Conservation (phyloP, 352 stramenopile species). For the Globisporangium uncinulatum region DNA sequence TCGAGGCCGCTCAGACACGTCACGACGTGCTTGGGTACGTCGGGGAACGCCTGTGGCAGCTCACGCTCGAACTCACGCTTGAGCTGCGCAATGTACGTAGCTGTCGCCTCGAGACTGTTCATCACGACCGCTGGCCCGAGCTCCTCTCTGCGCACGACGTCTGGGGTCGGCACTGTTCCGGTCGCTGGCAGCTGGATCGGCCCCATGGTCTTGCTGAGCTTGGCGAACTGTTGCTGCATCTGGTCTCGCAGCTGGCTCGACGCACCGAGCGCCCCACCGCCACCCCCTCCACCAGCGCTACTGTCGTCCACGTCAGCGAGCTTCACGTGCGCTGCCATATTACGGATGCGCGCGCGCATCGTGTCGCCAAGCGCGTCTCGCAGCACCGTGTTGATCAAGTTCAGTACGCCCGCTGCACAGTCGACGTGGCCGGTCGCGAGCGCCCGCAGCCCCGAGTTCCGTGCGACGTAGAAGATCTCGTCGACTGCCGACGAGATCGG, state of each 20-base stretch:
- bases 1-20: conserved; percentile 70
- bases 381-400: conserved; percentile 83
- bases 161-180: conserved; percentile 10
- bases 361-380: conserved; percentile 70
- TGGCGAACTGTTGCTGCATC: conserved; percentile 82
- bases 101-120: conserved; percentile 73
- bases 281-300: background rate
- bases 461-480: conserved; percentile 85
- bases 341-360: conserved; percentile 72
- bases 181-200: conserved; percentile 28
- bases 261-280: conserved; percentile 29
- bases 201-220: conserved; percentile 79
- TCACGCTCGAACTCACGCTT: conserved; percentile 72
- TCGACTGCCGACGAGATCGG: conserved; percentile 82
- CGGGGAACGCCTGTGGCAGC: conserved; percentile 61
- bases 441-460: conserved; percentile 73
- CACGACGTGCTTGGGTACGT: conserved; percentile 66
- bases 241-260: conserved; percentile 80
- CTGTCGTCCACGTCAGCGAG: conserved; percentile 57
- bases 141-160: conserved; percentile 43
- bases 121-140: conserved; percentile 69
- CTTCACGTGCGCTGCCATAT: conserved; percentile 60
- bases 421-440: conserved; percentile 81
- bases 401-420: conserved; percentile 76
- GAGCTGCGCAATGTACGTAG: conserved; percentile 77